Evolutionary conservation across 208 protist genomes (phyloP), one percentile per base, ranked within the genome.

Genomic region (Leishmania arabica): DNA sequence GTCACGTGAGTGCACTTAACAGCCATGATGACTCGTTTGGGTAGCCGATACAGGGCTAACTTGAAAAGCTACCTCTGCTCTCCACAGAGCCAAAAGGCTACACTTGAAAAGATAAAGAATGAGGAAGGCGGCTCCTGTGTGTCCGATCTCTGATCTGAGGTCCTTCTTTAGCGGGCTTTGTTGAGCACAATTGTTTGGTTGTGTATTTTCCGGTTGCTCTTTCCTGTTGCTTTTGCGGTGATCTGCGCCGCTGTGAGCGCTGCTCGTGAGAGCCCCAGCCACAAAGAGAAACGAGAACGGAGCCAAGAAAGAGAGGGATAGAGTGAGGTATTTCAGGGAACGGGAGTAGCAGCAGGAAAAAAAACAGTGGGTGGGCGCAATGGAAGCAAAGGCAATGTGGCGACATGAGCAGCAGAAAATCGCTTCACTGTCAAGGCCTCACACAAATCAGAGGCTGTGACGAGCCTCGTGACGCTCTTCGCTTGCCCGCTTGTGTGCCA

Each of bases 1-100:
- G 78, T 88, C 62, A 94, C 51, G 58, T 72, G 65, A 8, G 85
- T 73, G 56, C 87, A 87, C 62, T 82, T 37, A 31, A 2, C 74
- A 78, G 82, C 45, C 82, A 85, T 85, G 62, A 40, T 51, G 19
- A 19, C 60, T 8, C n/a, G 62, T 54, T 71, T 17, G 49, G 37
- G 3, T 58, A 75, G 27, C 75, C 42, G 34, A 58, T 47, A 27
- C n/a, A 31, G 49, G 47, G 49, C 68, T 27, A 19, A 34, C 13
- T 51, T 21, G 21, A 72, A 5, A 34, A 42, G 19, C 19, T 53
- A 51, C 24, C 42, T 13, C 27, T 49, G 31, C 68, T 27, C 19
- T 49, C 3, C 5, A n/a, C 66, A 21, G 27, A 53, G 68, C 7
- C 42, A 31, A 51, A 72, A 51, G 42, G n/a, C 21, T 49, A 24